phyloP scores from a whole-genome alignment of 768 basidiomycete species.

The Panaeolus cyanescens region DNA sequence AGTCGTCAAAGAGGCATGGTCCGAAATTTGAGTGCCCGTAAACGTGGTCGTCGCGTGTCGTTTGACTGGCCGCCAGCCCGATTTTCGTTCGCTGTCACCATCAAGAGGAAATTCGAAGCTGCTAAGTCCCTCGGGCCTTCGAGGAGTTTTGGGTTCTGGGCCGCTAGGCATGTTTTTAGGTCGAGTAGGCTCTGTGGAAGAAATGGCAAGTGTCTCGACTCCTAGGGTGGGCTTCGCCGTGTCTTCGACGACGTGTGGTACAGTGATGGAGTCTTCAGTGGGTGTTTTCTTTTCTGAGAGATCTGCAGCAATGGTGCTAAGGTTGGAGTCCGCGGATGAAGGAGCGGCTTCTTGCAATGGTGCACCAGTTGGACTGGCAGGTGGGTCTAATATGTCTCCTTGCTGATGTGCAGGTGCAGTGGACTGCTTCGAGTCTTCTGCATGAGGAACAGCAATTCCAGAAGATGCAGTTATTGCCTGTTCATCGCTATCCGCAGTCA shows the following conservation, averaged over 20 bases:
- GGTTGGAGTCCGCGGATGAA: neutral
- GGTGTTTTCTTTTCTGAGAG: neutral
- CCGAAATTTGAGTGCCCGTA: neutral
- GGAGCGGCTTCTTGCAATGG: too few relatives aligned
- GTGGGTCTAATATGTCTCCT: too few relatives aligned
- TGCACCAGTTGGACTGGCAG: neutral
- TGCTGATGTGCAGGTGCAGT: too few relatives aligned
- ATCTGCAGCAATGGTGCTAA: neutral
- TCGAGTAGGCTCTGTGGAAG: neutral
- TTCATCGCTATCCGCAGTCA: neutral
- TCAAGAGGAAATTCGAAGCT: neutral
- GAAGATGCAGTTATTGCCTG: neutral
- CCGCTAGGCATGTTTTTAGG: neutral
- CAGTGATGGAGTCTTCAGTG: neutral
- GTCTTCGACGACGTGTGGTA: neutral
- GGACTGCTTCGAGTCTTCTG: too few relatives aligned
- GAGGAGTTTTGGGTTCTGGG: neutral
- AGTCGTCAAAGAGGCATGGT: neutral
- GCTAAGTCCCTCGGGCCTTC: neutral
- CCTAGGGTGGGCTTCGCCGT: neutral
- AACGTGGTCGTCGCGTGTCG: neutral
- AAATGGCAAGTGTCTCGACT: neutral
- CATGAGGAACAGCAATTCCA: too few relatives aligned
- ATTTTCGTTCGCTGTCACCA: neutral
- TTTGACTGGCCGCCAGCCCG: neutral